A percentile compares a stretch with the other conserved stretches of the same genome.
Evolutionary conservation across 2,329 filamentous ascomycete species (phyloP).

Genomic region (Cercospora sp.): DNA sequence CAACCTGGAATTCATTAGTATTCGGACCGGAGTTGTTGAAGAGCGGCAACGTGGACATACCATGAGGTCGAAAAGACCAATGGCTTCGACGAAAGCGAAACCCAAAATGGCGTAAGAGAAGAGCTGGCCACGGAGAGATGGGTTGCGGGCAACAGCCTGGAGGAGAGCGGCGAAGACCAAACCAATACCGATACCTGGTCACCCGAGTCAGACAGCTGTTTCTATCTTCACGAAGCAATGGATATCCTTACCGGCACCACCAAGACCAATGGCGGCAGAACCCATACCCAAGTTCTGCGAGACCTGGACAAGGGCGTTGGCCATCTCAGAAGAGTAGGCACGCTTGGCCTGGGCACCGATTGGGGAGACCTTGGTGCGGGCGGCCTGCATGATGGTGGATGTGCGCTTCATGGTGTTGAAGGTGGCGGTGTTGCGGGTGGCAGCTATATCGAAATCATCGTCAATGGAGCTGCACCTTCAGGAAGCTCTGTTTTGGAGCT

Average conservation of each 20-base stretch:
- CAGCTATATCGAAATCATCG: conserved; percentile 28
- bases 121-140: conserved; percentile 89
- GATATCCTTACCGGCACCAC: conserved; percentile 32
- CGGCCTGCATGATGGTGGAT: conserved; percentile 50
- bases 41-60: too few species aligned
- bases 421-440: conserved; percentile 52
- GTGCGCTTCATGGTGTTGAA: conserved; percentile 75
- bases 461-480: conserved; percentile 21
- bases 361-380: conserved; percentile 36
- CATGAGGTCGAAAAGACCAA: conserved; percentile 86
- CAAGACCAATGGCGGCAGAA: conserved; percentile 83
- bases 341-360: conserved; percentile 56
- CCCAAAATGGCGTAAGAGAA: conserved; percentile 95
- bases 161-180: conserved; percentile 89
- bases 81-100: conserved; percentile 93
- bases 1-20: conserved; percentile 49
- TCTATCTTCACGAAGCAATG: neutral
- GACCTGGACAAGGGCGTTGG: conserved; percentile 83
- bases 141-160: conserved; percentile 89
- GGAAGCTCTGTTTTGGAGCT: conserved; percentile 18
- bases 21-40: too few species aligned
- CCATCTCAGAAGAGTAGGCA: conserved; percentile 85
- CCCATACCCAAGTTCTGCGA: conserved; percentile 76
- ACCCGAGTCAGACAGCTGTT: neutral
- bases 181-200: conserved; percentile 82